A percentile compares a stretch with the other conserved stretches of the same genome.
Evolutionary conservation across 2,329 filamentous ascomycete genomes (phyloP).

Genomic region (Trichoderma sp.): DNA sequence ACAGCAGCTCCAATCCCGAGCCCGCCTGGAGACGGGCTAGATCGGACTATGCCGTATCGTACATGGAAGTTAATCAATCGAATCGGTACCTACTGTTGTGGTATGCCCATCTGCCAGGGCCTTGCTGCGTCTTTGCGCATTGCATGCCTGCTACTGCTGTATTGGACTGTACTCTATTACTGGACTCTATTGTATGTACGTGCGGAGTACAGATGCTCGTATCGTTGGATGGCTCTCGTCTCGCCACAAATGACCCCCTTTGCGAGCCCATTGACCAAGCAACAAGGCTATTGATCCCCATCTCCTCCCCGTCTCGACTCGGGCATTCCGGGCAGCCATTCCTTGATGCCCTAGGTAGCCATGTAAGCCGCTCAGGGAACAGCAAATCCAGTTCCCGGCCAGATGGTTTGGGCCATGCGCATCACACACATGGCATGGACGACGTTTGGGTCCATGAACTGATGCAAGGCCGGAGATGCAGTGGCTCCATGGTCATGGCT

Average conservation of each 20-base stretch:
- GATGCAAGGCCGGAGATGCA: not conserved
- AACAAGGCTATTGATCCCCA: not conserved
- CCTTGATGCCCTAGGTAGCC: not conserved
- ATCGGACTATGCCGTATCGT: slow-evolving; percentile 17
- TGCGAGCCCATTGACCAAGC: not conserved
- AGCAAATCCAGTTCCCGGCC: not conserved
- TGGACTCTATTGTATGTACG: not conserved
- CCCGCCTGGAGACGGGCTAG: not conserved
- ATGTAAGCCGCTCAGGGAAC: not conserved
- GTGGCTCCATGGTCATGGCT: not conserved
- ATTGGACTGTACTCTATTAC: no score
- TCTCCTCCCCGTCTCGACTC: not conserved
- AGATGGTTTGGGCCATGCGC: not conserved
- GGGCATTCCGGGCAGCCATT: not conserved
- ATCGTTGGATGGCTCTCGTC: not conserved
- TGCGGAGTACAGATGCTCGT: not conserved
- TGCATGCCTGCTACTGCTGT: not conserved
- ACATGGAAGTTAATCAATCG: slow-evolving; percentile 16
- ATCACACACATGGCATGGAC: not conserved
- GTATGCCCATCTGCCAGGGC: slow-evolving; percentile 10
- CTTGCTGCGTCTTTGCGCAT: not conserved
- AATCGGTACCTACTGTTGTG: not conserved
- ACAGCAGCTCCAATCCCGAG: not conserved
- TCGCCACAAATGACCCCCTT: not conserved
- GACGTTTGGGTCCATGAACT: not conserved